Percentiles rank a stretch among this genome's conserved stretches.
These are phyloP conservation scores for Scedosporium apiospermum DNA, from an alignment of 2,329 filamentous ascomycete genomes.

Conservation along the genomic window DNA sequence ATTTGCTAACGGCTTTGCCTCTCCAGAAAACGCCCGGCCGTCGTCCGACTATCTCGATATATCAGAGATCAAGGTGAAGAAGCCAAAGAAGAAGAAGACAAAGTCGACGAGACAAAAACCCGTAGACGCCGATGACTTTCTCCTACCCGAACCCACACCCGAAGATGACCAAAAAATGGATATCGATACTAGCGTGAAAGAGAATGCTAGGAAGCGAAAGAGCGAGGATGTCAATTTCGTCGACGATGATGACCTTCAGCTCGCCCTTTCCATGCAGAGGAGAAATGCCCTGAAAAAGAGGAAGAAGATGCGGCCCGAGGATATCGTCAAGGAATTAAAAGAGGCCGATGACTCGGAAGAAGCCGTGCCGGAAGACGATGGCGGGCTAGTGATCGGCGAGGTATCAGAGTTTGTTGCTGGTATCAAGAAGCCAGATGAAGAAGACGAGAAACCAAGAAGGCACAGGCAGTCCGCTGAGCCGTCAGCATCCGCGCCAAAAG, in stretches of 20 bases:
- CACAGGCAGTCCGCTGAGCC: conserved; percentile 22
- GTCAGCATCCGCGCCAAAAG: conserved; percentile 20
- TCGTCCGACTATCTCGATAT: conserved; percentile 81
- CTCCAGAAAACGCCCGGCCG: background rate
- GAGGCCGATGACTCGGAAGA: conserved; percentile 34
- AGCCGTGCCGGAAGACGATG: conserved; percentile 26
- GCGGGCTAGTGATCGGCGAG: conserved; percentile 84
- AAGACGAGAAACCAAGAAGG: conserved; percentile 43
- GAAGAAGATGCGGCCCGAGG: conserved; percentile 77
- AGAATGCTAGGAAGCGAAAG: conserved; percentile 46
- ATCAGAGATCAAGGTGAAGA: conserved; percentile 85
- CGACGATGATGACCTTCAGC: conserved; percentile 89
- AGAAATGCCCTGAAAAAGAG: conserved; percentile 82
- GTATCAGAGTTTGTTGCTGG: conserved; percentile 91
- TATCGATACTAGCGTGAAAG: conserved; percentile 48
- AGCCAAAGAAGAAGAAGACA: conserved; percentile 86
- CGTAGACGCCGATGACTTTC: conserved; percentile 53
- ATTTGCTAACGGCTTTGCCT: background rate
- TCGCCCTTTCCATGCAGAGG: conserved; percentile 73
- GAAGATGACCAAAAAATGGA: conserved; percentile 55
- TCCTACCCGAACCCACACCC: conserved; percentile 16
- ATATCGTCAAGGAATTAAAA: conserved; percentile 72
- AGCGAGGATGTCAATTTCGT: conserved; percentile 61
- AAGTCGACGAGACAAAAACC: conserved; percentile 65
- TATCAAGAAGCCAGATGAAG: conserved; percentile 53